Evolutionary conservation across 768 basidiomycete species (phyloP), one percentile per base, ranked within the genome.

Genomic region (Hydnomerulius pinastri): DNA sequence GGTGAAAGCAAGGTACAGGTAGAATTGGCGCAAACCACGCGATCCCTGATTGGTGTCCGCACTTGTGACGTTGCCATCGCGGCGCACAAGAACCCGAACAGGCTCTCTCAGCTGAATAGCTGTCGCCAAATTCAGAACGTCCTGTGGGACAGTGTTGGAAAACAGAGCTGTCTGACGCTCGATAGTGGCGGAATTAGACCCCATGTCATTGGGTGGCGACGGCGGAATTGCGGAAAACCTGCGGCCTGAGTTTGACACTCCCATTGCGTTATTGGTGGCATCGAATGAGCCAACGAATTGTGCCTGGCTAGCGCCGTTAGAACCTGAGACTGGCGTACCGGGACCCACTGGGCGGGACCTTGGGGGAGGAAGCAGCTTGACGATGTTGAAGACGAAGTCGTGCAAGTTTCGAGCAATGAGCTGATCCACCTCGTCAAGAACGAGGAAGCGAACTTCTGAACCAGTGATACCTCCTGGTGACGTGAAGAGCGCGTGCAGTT

Each of bases 401-500:
- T 97, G 92, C 46, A 98, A 74, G 65, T 98, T 98, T 48, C 97
- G 85, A 15, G 97, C 96, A 65, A 99, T 97, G 56, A 99, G 74
- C 64, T 98, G 97, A 67, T 99, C 97, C 42, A 97, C 95, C 67
- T 99, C 97, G 63, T 99, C 97, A 17, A 99, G 80, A 29, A 98
- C 92, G 48, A 99, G 78, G 75, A 98, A 90, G 38, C 93, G 82
- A 46, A 98, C 91, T 64, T 95, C 93, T 11, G 84, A 78, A 23
- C 92, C 93, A 12, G 74, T 63, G 46, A 96, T 76, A 12, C 90
- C 91, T 28, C 89, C 85, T 20, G 89, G 76, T 11, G 82, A 71
- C 3, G 89, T 90, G 63, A 99, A 94, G 23, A 98, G 77, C 38
- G 95, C 92, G 63, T 96, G 87, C 13, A 99, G 73, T 71, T 96